Evolutionary conservation across 352 stramenopile species (phyloP).

Genomic region (Aphanomyces stellatus): DNA sequence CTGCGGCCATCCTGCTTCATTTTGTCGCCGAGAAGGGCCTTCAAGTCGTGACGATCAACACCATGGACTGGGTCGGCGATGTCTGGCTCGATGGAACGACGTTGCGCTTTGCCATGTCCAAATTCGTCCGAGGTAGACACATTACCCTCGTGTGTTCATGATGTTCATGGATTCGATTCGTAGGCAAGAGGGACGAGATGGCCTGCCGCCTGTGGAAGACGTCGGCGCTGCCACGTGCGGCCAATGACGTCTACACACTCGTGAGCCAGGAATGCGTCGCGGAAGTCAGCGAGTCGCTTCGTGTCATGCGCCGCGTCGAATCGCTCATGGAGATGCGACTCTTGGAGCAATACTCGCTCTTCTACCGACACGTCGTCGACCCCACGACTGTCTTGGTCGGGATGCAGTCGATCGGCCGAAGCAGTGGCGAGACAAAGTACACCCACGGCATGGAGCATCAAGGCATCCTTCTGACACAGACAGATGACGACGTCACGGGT

Average conservation of each 20-base stretch:
- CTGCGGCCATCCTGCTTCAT: neutral
- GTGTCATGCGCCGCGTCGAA: neutral
- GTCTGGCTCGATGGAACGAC: neutral
- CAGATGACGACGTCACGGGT: neutral
- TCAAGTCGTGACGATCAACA: neutral
- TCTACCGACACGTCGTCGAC: neutral
- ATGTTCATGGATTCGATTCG: neutral
- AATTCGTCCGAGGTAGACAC: neutral
- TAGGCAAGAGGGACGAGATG: neutral
- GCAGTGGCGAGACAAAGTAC: neutral
- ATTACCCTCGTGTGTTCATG: neutral
- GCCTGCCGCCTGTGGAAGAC: constrained; percentile 3
- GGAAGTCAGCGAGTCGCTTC: neutral
- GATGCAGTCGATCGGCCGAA: neutral
- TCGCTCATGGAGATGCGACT: constrained; percentile 17
- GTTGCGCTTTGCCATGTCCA: constrained; percentile 3
- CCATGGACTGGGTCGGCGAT: constrained; percentile 6
- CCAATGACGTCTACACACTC: neutral
- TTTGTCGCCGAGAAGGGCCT: neutral
- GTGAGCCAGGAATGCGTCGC: neutral
- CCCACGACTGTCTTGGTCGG: neutral
- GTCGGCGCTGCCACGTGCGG: neutral
- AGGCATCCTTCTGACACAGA: neutral
- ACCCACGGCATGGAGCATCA: constrained; percentile 14
- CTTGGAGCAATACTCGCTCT: neutral